Evolutionary conservation across 805 yeast species (phyloP).

Genomic region (Torulaspora indica): DNA sequence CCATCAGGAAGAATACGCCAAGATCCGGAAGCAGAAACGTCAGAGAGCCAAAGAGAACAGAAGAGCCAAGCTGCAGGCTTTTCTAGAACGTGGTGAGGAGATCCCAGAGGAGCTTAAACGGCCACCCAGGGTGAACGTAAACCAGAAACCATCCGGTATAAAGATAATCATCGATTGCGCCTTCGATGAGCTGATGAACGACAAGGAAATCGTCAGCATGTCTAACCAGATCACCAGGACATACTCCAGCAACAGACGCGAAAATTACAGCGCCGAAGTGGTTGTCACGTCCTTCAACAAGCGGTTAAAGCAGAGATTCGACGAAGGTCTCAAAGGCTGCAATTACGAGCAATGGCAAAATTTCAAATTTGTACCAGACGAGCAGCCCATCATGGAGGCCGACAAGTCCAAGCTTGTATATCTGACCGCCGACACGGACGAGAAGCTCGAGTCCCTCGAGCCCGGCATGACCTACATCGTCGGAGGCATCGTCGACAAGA

Average conservation of each 20-base stretch:
- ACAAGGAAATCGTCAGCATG: conserved; percentile 62
- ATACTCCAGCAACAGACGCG: conserved; percentile 70
- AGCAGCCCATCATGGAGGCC: conserved; percentile 34
- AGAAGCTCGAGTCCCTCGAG: conserved; percentile 56
- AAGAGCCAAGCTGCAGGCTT: conserved; percentile 37
- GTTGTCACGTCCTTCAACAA: conserved; percentile 62
- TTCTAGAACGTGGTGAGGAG: conserved; percentile 39
- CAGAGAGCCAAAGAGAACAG: conserved; percentile 42
- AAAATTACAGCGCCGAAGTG: conserved; percentile 53
- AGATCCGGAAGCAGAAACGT: conserved; percentile 51
- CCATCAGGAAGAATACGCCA: conserved; percentile 55
- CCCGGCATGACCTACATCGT: conserved; percentile 74
- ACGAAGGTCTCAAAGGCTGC: conserved; percentile 47
- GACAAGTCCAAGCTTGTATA: conserved; percentile 51
- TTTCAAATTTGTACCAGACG: conserved; percentile 46
- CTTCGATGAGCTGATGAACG: conserved; percentile 85
- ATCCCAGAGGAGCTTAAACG: conserved; percentile 39
- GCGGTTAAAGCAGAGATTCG: conserved; percentile 63
- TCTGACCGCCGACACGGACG: conserved; percentile 82
- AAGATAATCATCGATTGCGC: conserved; percentile 77
- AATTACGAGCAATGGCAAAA: conserved; percentile 66
- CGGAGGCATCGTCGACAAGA: conserved; percentile 96
- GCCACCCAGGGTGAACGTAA: conserved; percentile 36
- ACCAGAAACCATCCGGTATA: conserved; percentile 48
- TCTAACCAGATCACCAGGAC: conserved; percentile 77